A percentile compares a stretch with the other conserved stretches of the same genome.
These are phyloP conservation scores for Backusella mclennaniae DNA, from an alignment of 192 early-diverging fungal genomes.

Conservation along the genomic window DNA sequence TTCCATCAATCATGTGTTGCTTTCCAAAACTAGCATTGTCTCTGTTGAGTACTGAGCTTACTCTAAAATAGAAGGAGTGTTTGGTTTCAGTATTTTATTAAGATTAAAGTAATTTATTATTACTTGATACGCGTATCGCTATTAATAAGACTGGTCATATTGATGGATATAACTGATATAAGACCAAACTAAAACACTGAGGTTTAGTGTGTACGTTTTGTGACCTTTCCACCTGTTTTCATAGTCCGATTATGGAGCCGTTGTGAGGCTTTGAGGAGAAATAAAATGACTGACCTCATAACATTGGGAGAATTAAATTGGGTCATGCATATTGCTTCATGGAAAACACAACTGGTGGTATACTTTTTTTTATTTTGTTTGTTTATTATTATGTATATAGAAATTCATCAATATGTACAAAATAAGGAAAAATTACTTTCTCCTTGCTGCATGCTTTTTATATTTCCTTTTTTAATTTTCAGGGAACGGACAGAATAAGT, in stretches of 20 bases:
- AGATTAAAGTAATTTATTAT: neutral
- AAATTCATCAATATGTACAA: neutral
- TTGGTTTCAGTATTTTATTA: neutral
- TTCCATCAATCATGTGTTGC: constrained; percentile 75
- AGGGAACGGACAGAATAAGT: constrained; percentile 37
- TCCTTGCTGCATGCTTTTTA: constrained; percentile 1
- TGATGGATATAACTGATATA: neutral
- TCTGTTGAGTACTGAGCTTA: constrained; percentile 85
- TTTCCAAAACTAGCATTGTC: constrained; percentile 79
- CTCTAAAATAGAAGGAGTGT: constrained; percentile 45
- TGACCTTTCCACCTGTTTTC: neutral
- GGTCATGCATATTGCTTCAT: no score
- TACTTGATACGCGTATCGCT: constrained; percentile 44
- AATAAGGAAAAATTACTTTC: neutral
- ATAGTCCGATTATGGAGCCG: neutral
- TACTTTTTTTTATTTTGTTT: neutral
- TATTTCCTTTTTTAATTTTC: neutral
- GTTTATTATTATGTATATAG: neutral
- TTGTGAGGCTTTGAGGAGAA: no score
- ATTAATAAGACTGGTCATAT: constrained; percentile 39
- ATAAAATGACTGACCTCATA: no score
- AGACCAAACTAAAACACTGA: no score
- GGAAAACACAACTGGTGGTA: no score
- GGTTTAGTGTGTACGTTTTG: no score
- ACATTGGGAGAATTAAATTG: no score